phyloP scores from a whole-genome alignment of 2,329 filamentous ascomycete genomes.

The Xylaria polymorpha region DNA sequence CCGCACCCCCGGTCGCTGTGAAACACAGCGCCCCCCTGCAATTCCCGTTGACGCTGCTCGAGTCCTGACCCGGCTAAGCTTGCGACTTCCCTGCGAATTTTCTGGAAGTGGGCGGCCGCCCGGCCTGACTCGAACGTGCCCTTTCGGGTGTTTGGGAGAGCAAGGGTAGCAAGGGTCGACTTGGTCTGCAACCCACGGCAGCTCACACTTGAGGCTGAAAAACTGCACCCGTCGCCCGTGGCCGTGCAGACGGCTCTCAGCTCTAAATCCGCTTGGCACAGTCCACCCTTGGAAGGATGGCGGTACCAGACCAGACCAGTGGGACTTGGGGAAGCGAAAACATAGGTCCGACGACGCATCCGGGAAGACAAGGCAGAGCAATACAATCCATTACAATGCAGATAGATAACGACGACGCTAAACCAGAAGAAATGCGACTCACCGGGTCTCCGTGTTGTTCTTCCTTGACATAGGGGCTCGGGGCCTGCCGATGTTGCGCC shows the following conservation, averaged over 20 bases:
- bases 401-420: constrained; percentile 19
- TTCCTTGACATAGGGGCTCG: constrained; percentile 57
- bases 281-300: constrained; percentile 23
- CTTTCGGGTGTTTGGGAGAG: constrained; percentile 42
- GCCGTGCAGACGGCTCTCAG: constrained; percentile 34
- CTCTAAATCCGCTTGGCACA: constrained; percentile 39
- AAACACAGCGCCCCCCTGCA: constrained; percentile 64
- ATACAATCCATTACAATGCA: not conserved
- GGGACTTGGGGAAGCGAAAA: constrained; percentile 17
- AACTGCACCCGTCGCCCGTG: constrained; percentile 25
- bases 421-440: constrained; percentile 44
- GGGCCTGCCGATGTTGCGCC: constrained; percentile 59
- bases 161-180: constrained; percentile 37
- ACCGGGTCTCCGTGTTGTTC: constrained; percentile 57
- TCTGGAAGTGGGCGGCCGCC: constrained; percentile 54
- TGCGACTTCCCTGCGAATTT: constrained; percentile 56
- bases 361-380: constrained; percentile 7
- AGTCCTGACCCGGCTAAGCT: constrained; percentile 58
- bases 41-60: constrained; percentile 53
- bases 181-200: constrained; percentile 36
- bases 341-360: constrained; percentile 13
- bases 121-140: constrained; percentile 29
- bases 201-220: constrained; percentile 42
- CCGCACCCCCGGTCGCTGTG: constrained; percentile 56
- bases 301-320: constrained; percentile 8